Percentiles rank a stretch among this genome's conserved stretches.
phyloP scores from a whole-genome alignment of 1,284 basidiomycete species.

The Grifola frondosa region DNA sequence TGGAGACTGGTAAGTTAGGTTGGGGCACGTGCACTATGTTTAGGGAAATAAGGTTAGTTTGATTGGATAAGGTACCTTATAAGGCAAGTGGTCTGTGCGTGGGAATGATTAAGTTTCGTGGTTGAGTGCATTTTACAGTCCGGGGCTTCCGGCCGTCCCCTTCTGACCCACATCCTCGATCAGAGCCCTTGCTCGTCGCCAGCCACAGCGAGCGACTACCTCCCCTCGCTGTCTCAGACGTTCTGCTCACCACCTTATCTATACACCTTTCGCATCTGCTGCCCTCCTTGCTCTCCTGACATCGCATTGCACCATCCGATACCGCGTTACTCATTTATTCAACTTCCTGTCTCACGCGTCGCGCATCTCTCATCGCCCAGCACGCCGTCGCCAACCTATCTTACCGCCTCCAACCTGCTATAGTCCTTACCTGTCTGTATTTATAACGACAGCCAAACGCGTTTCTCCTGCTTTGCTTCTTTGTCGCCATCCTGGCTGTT shows the following conservation, averaged over 20 bases:
- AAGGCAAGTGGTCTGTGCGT: slow-evolving; percentile 31
- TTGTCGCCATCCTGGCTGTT: slow-evolving; percentile 33
- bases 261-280: slow-evolving; percentile 13
- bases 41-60: slow-evolving; percentile 28
- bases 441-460: slow-evolving; percentile 29
- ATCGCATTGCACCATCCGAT: slow-evolving; percentile 17
- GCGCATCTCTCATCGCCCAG: slow-evolving; percentile 26
- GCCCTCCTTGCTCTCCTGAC: slow-evolving; percentile 13
- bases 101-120: slow-evolving; percentile 22
- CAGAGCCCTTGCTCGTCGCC: slow-evolving; percentile 31
- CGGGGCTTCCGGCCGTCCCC: slow-evolving; percentile 33
- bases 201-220: slow-evolving; percentile 31
- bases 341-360: slow-evolving; percentile 33
- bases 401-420: slow-evolving; percentile 28
- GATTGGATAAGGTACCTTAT: slow-evolving; percentile 17
- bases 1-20: slow-evolving; percentile 16
- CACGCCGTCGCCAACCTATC: slow-evolving; percentile 27
- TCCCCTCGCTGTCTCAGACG: slow-evolving; percentile 29
- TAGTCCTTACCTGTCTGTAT: slow-evolving; percentile 33
- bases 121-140: slow-evolving; percentile 26
- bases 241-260: slow-evolving; percentile 21
- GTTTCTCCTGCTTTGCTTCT: slow-evolving; percentile 28
- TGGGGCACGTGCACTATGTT: slow-evolving; percentile 26
- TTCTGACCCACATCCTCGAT: slow-evolving; percentile 37
- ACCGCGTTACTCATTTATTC: slow-evolving; percentile 21